These are phyloP conservation scores for Sporormia fimetaria DNA, from an alignment of 495 filamentous ascomycete species.

Conservation along the genomic window DNA sequence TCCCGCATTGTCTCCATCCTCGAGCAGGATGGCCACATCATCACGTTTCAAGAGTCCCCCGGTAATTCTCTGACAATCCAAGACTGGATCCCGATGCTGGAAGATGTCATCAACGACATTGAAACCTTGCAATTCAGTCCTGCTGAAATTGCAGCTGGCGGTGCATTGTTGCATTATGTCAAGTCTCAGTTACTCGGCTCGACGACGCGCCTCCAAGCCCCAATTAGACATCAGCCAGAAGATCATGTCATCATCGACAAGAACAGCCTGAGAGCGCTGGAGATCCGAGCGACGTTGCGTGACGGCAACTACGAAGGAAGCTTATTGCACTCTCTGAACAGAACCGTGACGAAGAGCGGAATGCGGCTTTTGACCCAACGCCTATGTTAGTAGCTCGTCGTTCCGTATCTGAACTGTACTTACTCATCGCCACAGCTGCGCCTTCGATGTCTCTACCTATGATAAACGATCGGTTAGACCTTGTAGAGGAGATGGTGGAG, in stretches of 20 bases:
- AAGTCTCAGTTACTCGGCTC: slow-evolving; percentile 60
- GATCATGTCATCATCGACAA: slow-evolving; percentile 86
- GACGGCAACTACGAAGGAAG: slow-evolving; percentile 69
- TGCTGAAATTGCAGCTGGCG: slow-evolving; percentile 55
- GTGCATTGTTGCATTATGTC: slow-evolving; percentile 72
- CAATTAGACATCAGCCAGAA: slow-evolving; percentile 54
- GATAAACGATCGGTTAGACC: slow-evolving; percentile 71
- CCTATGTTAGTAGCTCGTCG: slow-evolving; percentile 46
- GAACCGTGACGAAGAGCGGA: slow-evolving; percentile 84
- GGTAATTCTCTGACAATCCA: slow-evolving; percentile 42
- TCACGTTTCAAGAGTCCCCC: slow-evolving; percentile 43
- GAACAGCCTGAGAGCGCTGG: slow-evolving; percentile 76
- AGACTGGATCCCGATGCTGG: slow-evolving; percentile 67
- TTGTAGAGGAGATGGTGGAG: slow-evolving; percentile 62
- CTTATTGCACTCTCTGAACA: slow-evolving; percentile 73
- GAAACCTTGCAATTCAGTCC: slow-evolving; percentile 36
- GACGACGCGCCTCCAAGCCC: slow-evolving; percentile 78
- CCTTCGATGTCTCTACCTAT: slow-evolving; percentile 72
- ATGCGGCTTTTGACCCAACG: slow-evolving; percentile 69
- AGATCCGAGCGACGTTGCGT: slow-evolving; percentile 73
- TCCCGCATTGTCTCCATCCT: slow-evolving; percentile 28
- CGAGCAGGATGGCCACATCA: slow-evolving; percentile 45
- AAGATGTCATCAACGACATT: slow-evolving; percentile 44
- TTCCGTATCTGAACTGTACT: not conserved
- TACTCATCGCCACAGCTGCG: slow-evolving; percentile 40